These are phyloP conservation scores for Sicyos baderoa DNA, from an alignment of 306 rosid species.

Conservation along the genomic window DNA sequence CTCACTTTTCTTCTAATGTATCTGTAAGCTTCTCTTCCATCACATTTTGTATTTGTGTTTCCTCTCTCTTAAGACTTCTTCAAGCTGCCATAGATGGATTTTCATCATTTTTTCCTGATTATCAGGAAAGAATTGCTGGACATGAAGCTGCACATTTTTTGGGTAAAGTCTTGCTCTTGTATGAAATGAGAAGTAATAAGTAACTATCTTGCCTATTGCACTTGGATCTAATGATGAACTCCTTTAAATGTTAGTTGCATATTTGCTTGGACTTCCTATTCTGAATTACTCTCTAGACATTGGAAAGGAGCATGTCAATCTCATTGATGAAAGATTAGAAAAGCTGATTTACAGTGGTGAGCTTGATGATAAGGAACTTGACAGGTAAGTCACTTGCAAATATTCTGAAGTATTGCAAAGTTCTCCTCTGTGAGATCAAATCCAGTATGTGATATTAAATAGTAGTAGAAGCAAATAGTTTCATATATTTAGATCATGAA, in stretches of 20 bases:
- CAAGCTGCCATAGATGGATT: constrained; percentile 86
- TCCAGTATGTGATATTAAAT: not conserved
- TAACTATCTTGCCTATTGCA: not conserved
- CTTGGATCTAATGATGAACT: not conserved
- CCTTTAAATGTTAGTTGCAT: constrained; percentile 40
- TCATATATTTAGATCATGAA: not conserved
- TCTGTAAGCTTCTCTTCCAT: not conserved
- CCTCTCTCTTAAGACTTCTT: constrained; percentile 61
- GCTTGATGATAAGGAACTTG: constrained; percentile 82
- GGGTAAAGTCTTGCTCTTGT: constrained; percentile 34
- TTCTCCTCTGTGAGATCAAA: not conserved
- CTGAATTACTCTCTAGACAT: constrained; percentile 79
- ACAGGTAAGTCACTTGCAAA: constrained; percentile 32
- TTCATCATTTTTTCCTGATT: constrained; percentile 82
- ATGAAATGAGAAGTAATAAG: not conserved
- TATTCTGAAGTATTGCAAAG: not conserved
- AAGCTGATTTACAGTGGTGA: constrained; percentile 80
- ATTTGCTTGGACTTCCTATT: constrained; percentile 79
- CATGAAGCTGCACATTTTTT: constrained; percentile 96
- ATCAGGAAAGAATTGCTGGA: constrained; percentile 80
- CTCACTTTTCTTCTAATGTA: not conserved
- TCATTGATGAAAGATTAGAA: constrained; percentile 71
- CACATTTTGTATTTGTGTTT: not conserved
- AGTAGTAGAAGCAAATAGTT: not conserved
- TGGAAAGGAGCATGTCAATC: constrained; percentile 95